Conservation (phyloP, 2,329 filamentous ascomycete genomes). For the Apiospora malaysiana region DNA sequence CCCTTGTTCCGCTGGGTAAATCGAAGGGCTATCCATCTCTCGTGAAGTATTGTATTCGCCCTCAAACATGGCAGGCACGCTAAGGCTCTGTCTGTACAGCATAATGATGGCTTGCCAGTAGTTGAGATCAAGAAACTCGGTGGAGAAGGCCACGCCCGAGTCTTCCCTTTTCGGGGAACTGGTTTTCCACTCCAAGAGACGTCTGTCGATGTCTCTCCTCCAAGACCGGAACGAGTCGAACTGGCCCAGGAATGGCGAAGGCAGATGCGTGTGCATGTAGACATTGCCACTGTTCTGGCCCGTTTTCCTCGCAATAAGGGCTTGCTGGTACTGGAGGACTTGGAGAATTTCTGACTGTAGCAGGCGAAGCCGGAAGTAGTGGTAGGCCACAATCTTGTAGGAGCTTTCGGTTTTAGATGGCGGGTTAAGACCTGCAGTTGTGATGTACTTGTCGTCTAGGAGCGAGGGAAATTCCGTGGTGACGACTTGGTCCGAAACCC, state of each 20-base stretch:
- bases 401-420: slow-evolving; percentile 69
- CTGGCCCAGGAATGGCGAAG: slow-evolving; percentile 82
- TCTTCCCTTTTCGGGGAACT: slow-evolving; percentile 77
- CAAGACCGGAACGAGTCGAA: slow-evolving; percentile 89
- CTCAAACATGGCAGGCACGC: slow-evolving; percentile 83
- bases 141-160: slow-evolving; percentile 87
- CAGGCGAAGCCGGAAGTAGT: slow-evolving; percentile 88
- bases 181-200: slow-evolving; percentile 86
- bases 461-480: slow-evolving; percentile 93
- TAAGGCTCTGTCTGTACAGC: slow-evolving; percentile 89
- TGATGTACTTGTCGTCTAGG: slow-evolving; percentile 88
- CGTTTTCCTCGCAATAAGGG: slow-evolving; percentile 73
- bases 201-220: slow-evolving; percentile 84
- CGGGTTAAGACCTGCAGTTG: slow-evolving; percentile 73
- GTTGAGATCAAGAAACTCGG: slow-evolving; percentile 90
- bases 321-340: slow-evolving; percentile 90
- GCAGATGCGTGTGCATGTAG: slow-evolving; percentile 78
- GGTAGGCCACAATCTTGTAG: slow-evolving; percentile 89
- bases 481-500: slow-evolving; percentile 94
- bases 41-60: slow-evolving; percentile 73
- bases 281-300: slow-evolving; percentile 70
- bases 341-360: slow-evolving; percentile 95
- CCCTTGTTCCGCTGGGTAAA: slow-evolving; percentile 68
- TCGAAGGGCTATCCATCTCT: slow-evolving; percentile 67
- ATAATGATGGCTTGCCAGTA: slow-evolving; percentile 98